Evolutionary conservation across 2,329 filamentous ascomycete genomes (phyloP).

Genomic region (Trichophyton rubrum): DNA sequence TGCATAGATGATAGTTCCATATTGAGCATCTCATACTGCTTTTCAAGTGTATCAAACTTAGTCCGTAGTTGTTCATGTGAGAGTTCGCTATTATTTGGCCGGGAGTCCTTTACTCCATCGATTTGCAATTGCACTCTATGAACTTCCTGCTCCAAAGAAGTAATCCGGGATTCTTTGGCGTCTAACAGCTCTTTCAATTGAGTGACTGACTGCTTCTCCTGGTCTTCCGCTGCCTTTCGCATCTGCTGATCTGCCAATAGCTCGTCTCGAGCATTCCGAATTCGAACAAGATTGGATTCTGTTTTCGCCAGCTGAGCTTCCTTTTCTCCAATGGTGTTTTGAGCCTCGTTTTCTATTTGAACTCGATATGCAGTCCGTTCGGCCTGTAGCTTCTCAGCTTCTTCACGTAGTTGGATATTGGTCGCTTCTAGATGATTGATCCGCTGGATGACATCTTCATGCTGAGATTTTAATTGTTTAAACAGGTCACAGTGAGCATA

Average conservation of each 20-base stretch:
- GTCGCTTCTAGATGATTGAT: constrained; percentile 84
- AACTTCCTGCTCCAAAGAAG: constrained; percentile 69
- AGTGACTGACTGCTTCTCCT: constrained; percentile 54
- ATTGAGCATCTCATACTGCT: constrained; percentile 71
- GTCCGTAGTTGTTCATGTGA: constrained; percentile 58
- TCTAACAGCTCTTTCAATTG: constrained; percentile 69
- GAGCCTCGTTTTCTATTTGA: constrained; percentile 69
- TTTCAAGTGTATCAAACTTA: constrained; percentile 62
- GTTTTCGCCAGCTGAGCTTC: constrained; percentile 69
- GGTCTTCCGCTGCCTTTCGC: constrained; percentile 65
- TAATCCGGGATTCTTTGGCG: constrained; percentile 68
- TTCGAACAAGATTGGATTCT: constrained; percentile 74
- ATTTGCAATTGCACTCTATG: constrained; percentile 52
- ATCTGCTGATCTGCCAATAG: constrained; percentile 68
- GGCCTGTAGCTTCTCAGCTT: constrained; percentile 70
- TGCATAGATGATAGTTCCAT: constrained; percentile 76
- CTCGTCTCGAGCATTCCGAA: constrained; percentile 75
- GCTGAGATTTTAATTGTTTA: constrained; percentile 77
- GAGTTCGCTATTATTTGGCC: constrained; percentile 45
- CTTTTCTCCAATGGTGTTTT: constrained; percentile 58
- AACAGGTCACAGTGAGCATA: constrained; percentile 87
- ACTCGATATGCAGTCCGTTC: constrained; percentile 73
- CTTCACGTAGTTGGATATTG: constrained; percentile 72
- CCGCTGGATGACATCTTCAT: constrained; percentile 83
- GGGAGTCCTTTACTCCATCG: constrained; percentile 33